Evolutionary conservation across 176 grass and related monocot genomes (phyloP).

Genomic region (Oryza longistaminata): DNA sequence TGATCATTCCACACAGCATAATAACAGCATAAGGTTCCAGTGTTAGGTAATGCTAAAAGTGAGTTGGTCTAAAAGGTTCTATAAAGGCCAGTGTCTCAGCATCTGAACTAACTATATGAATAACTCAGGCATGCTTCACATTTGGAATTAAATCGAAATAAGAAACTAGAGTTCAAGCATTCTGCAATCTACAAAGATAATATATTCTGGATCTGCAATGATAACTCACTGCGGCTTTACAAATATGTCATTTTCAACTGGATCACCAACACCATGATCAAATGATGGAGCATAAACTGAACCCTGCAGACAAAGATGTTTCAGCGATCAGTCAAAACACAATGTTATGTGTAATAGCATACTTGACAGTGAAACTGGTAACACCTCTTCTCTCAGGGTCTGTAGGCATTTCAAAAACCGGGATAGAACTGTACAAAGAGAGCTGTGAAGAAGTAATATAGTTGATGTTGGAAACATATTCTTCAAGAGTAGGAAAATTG

Average conservation of each 20-base stretch:
- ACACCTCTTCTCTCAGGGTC: constrained; percentile 74
- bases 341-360: not conserved
- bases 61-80: constrained; percentile 21
- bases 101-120: not conserved
- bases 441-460: not conserved
- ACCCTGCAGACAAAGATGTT: constrained; percentile 52
- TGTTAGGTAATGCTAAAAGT: not conserved
- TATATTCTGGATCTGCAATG: not conserved
- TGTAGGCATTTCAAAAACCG: constrained; percentile 77
- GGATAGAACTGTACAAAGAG: not conserved
- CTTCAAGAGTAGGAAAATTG: not conserved
- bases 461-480: not conserved
- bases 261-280: constrained; percentile 94
- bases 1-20: not conserved
- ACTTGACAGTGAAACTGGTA: constrained; percentile 15
- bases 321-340: constrained; percentile 3
- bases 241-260: constrained; percentile 89
- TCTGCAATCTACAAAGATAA: not conserved
- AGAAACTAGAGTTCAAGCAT: not conserved
- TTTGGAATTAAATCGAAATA: not conserved
- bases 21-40: not conserved
- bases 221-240: constrained; percentile 61
- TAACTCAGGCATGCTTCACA: not conserved
- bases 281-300: constrained; percentile 93
- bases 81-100: not conserved